A percentile compares a stretch with the other conserved stretches of the same genome.
Evolutionary conservation across 495 filamentous ascomycete species (phyloP).

Genomic region (Penicillium alfredii): DNA sequence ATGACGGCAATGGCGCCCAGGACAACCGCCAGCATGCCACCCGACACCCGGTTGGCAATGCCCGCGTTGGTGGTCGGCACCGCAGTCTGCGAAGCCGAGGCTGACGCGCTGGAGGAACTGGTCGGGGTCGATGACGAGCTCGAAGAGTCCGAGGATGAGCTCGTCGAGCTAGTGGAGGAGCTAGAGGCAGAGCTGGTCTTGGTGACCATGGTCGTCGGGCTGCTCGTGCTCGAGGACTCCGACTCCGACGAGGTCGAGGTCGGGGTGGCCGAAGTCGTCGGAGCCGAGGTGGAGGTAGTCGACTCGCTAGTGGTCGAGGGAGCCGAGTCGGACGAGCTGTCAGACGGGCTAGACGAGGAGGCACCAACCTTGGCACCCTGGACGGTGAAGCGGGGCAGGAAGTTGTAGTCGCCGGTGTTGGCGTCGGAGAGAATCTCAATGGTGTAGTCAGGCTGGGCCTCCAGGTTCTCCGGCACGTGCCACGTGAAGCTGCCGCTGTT

Average conservation of each 20-base stretch:
- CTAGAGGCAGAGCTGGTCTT: constrained; percentile 5
- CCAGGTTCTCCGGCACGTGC: constrained; percentile 40
- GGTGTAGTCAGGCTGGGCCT: constrained; percentile 48
- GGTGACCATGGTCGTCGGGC: constrained; percentile 1
- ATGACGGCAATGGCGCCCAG: constrained; percentile 30
- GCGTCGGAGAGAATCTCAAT: constrained; percentile 51
- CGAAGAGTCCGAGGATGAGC: constrained; percentile 28
- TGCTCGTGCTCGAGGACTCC: constrained; percentile 10
- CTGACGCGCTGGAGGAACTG: constrained; percentile 24
- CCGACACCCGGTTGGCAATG: constrained; percentile 33
- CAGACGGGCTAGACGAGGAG: constrained; percentile 18
- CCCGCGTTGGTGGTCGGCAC: constrained; percentile 28
- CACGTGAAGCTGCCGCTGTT: constrained; percentile 57
- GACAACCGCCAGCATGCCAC: constrained; percentile 33
- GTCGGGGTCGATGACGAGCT: constrained; percentile 28
- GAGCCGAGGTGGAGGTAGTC: constrained; percentile 7
- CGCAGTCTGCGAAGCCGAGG: constrained; percentile 11
- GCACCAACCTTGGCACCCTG: constrained; percentile 40
- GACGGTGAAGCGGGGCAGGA: constrained; percentile 53
- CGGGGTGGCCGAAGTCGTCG: constrained; percentile 31
- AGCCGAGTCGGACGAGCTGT: constrained; percentile 29
- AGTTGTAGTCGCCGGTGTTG: constrained; percentile 46
- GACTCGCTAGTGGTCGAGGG: constrained; percentile 14
- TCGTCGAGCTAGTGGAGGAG: constrained; percentile 3
- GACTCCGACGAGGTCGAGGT: constrained; percentile 13